These are phyloP conservation scores for Choiromyces venosus DNA, from an alignment of 495 filamentous ascomycete genomes.

Conservation along the genomic window DNA sequence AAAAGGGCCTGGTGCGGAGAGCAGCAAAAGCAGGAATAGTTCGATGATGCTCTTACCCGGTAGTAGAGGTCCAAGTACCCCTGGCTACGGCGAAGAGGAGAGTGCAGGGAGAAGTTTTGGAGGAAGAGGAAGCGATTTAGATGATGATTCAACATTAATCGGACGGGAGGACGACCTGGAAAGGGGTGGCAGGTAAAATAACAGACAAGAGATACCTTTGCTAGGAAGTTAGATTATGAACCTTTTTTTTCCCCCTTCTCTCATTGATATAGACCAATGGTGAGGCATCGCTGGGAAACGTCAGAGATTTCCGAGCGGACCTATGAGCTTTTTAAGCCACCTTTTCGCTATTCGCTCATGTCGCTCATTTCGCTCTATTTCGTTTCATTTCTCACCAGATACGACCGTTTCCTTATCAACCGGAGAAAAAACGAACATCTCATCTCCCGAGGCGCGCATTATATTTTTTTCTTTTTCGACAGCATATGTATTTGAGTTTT, in stretches of 20 bases:
- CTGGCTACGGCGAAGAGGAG: slow-evolving; percentile 41
- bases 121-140: slow-evolving; percentile 31
- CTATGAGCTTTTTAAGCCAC: not conserved
- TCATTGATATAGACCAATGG: not conserved
- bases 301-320: not conserved
- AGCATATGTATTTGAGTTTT: slow-evolving; percentile 1
- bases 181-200: slow-evolving; percentile 22
- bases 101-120: slow-evolving; percentile 24
- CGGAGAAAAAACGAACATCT: not conserved
- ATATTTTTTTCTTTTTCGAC: not conserved
- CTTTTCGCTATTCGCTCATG: not conserved
- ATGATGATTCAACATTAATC: slow-evolving; percentile 39
- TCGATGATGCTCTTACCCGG: slow-evolving; percentile 41
- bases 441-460: not conserved
- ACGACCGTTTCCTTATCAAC: not conserved
- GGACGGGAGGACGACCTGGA: slow-evolving; percentile 35
- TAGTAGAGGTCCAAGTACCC: slow-evolving; percentile 40
- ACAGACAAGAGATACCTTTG: not conserved
- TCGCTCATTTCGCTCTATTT: not conserved
- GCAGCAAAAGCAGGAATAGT: slow-evolving; percentile 36
- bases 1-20: slow-evolving; percentile 29
- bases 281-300: not conserved
- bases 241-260: not conserved
- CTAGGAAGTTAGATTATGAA: not conserved
- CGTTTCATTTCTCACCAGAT: not conserved